Base-by-base conservation (phyloP, 2,329 filamentous ascomycete genomes). In the Colletotrichum phormii region DNA sequence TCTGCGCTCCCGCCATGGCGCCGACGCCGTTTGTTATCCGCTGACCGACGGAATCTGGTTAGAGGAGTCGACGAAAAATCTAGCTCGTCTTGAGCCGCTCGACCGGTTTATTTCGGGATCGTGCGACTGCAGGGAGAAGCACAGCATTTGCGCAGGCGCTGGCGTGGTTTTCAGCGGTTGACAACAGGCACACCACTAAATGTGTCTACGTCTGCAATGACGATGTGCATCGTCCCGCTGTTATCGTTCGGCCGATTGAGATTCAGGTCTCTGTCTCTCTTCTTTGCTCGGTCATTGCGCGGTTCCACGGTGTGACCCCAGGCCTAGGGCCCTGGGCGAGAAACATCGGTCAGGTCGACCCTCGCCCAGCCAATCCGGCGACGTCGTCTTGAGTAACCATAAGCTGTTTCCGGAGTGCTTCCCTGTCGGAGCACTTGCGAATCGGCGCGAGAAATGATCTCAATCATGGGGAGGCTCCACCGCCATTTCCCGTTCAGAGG, bases 381-480 rank as follows among this genome's bases (percentile, higher is more conserved):
- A 46, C 42, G 60, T 64, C 29, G 35, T 65, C 49, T 46, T 60
- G 18, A 66, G 31, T 31, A 46, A 54, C 65, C 59, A n/a, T 54
- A 65, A 33, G 49, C 46, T 29, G 46, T 67, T 55, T 24, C 55
- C 8, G 58, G 33, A 57, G 60, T 29, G 29, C 26, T 57, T 62
- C 67, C 71, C 49, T 73, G 71, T 65, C 60, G 61, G 49, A 24
- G 42, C 26, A 59, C 29, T 55, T 61, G 66, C 53, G 26, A 65
- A 60, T 70, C 55, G 60, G 61, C 61, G 24, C 55, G 29, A 73
- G 66, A 70, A 73, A 71, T 73, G 60, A 61, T 29, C 35, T 18
- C 59, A 69, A 69, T 72, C 61, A 73, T 70, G 71, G 67, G 66
- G 42, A 54, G 35, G 24, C 46, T 46, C 71, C 71, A 73, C 71